A percentile compares a stretch with the other conserved stretches of the same genome.
These are phyloP conservation scores for Volvariella volvacea DNA, from an alignment of 1,284 basidiomycete genomes.

Conservation along the genomic window DNA sequence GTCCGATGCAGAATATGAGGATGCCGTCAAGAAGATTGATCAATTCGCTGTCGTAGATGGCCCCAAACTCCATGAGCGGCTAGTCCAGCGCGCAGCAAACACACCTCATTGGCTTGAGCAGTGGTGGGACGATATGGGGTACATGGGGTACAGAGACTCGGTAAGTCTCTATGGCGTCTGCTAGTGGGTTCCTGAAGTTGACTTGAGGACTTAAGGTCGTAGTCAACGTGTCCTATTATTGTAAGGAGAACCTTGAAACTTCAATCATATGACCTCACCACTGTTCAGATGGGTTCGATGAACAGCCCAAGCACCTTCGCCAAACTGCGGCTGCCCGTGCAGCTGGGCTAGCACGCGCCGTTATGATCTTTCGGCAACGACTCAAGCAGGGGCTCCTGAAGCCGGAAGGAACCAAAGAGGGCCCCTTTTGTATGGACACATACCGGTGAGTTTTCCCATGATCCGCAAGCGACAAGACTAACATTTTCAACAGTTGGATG, in stretches of 20 bases:
- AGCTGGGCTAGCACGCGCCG: conserved; percentile 63
- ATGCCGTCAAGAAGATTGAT: conserved; percentile 53
- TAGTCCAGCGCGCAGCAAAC: conserved; percentile 43
- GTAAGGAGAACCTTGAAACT: conserved; percentile 30
- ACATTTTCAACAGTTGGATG: conserved; percentile 62
- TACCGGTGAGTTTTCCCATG: conserved; percentile 48
- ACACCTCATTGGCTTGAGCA: conserved; percentile 71
- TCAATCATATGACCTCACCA: background rate
- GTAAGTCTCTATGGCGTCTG: conserved; percentile 31
- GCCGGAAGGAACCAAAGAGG: conserved; percentile 71
- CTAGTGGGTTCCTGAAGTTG: background rate
- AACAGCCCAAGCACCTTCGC: conserved; percentile 52
- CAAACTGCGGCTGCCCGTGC: conserved; percentile 63
- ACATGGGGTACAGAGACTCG: conserved; percentile 71
- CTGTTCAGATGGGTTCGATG: conserved; percentile 62
- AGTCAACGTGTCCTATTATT: conserved; percentile 80
- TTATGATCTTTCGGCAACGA: conserved; percentile 66
- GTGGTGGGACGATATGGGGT: conserved; percentile 77
- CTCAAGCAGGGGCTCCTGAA: conserved; percentile 60
- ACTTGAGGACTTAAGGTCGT: conserved; percentile 45
- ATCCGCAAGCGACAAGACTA: background rate
- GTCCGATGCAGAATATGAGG: conserved; percentile 47
- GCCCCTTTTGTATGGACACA: conserved; percentile 82
- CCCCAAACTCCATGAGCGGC: conserved; percentile 48
- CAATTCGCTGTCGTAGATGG: conserved; percentile 48